A percentile compares a stretch with the other conserved stretches of the same genome.
These are phyloP conservation scores for Rhynchosporium graminicola DNA, from an alignment of 2,329 filamentous ascomycete species.

Conservation along the genomic window DNA sequence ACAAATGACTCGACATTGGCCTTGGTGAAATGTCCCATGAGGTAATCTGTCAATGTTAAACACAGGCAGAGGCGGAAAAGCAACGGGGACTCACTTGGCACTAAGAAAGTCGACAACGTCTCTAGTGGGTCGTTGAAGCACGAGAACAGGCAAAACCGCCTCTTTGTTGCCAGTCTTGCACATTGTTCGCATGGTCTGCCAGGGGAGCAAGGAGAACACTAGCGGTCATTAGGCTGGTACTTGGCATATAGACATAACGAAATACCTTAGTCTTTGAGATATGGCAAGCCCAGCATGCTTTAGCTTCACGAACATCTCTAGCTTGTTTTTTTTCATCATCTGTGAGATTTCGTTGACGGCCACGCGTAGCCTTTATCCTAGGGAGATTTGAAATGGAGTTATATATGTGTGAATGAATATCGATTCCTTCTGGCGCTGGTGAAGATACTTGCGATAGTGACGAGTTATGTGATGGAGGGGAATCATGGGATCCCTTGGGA, in stretches of 20 bases:
- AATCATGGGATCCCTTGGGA: constrained; percentile 27
- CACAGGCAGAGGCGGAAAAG: not conserved
- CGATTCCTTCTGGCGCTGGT: constrained; percentile 26
- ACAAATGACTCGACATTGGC: constrained; percentile 37
- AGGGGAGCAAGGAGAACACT: constrained; percentile 40
- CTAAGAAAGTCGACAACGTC: constrained; percentile 35
- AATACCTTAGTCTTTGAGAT: constrained; percentile 40
- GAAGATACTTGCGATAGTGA: constrained; percentile 24
- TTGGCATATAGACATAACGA: not conserved
- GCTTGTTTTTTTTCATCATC: constrained; percentile 38
- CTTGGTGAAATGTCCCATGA: constrained; percentile 36
- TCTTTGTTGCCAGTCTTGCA: constrained; percentile 36
- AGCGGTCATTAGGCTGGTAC: not conserved
- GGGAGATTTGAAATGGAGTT: constrained; percentile 28
- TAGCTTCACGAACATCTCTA: constrained; percentile 37
- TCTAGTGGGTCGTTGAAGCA: constrained; percentile 41
- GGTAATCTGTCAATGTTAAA: constrained; percentile 33
- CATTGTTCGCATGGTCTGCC: constrained; percentile 40
- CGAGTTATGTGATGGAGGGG: constrained; percentile 26
- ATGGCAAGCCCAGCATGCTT: constrained; percentile 41
- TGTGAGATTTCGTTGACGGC: constrained; percentile 36
- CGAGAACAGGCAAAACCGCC: constrained; percentile 38
- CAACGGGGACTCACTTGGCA: constrained; percentile 32
- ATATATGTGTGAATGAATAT: constrained; percentile 35
- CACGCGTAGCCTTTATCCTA: constrained; percentile 32